Evolutionary conservation across 805 yeast species (phyloP).

Genomic region (Sugiyamaella americana): DNA sequence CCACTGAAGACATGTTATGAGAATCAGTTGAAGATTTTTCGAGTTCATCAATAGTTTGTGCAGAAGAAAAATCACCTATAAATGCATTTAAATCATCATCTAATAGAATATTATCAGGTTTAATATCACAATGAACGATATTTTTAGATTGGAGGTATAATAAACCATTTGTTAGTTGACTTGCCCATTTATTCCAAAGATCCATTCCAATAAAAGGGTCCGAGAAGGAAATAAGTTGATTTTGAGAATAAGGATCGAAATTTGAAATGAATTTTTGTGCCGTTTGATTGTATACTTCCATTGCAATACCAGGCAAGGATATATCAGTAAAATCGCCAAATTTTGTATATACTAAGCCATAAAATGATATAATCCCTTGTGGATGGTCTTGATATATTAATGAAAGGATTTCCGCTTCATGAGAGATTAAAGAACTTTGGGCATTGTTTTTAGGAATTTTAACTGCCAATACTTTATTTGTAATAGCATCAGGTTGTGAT

Average conservation of each 20-base stretch:
- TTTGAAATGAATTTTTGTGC: conserved; percentile 11
- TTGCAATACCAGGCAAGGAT: conserved; percentile 15
- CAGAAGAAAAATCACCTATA: conserved; percentile 46
- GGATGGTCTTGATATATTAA: background rate
- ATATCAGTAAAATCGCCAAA: conserved; percentile 4
- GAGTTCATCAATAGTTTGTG: conserved; percentile 24
- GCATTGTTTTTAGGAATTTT: conserved; percentile 11
- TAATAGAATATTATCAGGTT: conserved; percentile 77
- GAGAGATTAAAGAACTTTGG: conserved; percentile 6
- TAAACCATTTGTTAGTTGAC: conserved; percentile 23
- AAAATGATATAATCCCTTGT: conserved; percentile 12
- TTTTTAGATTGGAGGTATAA: conserved; percentile 68
- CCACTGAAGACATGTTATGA: conserved; percentile 8
- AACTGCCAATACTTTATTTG: conserved; percentile 12
- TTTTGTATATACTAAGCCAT: conserved; percentile 10
- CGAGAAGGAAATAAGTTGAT: conserved; percentile 3
- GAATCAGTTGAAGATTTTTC: conserved; percentile 14
- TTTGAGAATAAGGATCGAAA: conserved; percentile 20
- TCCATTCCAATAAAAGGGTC: conserved; percentile 22
- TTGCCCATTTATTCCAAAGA: conserved; percentile 26
- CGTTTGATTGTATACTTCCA: conserved; percentile 18
- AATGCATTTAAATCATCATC: conserved; percentile 29
- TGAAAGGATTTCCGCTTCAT: conserved; percentile 12
- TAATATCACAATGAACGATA: conserved; percentile 84
- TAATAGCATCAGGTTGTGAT: background rate